Conservation (phyloP, 1,139 yeast genomes). For the Diutina ranongensis region DNA sequence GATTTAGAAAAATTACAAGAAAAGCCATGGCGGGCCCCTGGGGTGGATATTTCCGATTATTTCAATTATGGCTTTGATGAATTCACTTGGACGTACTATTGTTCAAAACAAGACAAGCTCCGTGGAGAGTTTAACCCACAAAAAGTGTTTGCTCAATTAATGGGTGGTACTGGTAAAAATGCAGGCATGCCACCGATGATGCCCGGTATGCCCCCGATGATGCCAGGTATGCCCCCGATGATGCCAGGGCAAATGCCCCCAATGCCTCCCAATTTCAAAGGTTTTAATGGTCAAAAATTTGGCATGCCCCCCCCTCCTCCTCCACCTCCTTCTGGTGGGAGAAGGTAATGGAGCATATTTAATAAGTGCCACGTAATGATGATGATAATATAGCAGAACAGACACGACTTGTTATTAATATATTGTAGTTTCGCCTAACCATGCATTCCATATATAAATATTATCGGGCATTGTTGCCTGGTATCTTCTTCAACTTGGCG, state of each 20-base stretch:
- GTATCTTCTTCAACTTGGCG: background rate
- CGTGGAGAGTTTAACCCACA: constrained; percentile 70
- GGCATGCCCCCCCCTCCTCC: constrained; percentile 5
- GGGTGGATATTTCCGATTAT: constrained; percentile 88
- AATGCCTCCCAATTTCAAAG: background rate
- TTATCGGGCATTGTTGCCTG: background rate
- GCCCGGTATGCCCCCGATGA: constrained; percentile 9
- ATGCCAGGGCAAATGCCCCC: constrained; percentile 1
- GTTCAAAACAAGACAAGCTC: constrained; percentile 75
- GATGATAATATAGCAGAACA: background rate
- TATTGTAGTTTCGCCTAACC: background rate
- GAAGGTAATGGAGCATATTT: background rate
- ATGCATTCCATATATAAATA: background rate
- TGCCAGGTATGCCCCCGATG: constrained; percentile 5
- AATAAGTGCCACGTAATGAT: background rate
- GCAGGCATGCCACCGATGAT: constrained; percentile 9
- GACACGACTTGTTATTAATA: too few relatives aligned
- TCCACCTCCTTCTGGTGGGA: background rate
- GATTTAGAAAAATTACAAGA: constrained; percentile 75
- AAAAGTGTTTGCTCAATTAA: constrained; percentile 25
- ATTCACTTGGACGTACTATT: constrained; percentile 89
- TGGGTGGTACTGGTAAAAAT: constrained; percentile 16
- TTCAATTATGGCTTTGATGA: constrained; percentile 96
- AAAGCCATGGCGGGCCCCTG: constrained; percentile 97
- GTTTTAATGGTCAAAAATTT: background rate